A percentile compares a stretch with the other conserved stretches of the same genome.
These are phyloP conservation scores for Fusarium papillatum DNA, from an alignment of 2,329 filamentous ascomycete genomes.

Conservation along the genomic window DNA sequence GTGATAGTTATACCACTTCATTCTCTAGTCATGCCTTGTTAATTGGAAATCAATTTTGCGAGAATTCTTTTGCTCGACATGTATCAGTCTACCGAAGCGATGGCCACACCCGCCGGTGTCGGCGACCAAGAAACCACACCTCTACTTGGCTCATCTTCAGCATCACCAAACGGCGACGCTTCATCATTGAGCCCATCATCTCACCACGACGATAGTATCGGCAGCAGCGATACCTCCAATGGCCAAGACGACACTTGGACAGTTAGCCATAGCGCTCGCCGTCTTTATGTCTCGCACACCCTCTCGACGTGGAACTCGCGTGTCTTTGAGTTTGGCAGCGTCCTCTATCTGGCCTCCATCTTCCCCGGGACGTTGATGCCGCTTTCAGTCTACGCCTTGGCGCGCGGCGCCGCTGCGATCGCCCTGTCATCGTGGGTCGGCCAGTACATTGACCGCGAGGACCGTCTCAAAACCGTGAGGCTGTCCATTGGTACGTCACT, in stretches of 20 bases:
- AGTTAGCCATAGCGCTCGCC: slow-evolving; percentile 34
- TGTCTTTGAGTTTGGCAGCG: slow-evolving; percentile 73
- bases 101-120: slow-evolving; percentile 23
- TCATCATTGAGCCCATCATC: slow-evolving; percentile 6
- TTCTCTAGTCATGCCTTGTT: background rate
- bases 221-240: background rate
- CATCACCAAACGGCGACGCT: background rate
- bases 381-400: slow-evolving; percentile 77
- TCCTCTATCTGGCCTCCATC: slow-evolving; percentile 69
- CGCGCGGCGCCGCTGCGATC: slow-evolving; percentile 69
- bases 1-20: background rate
- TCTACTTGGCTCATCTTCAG: slow-evolving; percentile 16
- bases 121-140: slow-evolving; percentile 28
- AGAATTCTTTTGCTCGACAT: background rate
- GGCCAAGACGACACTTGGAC: slow-evolving; percentile 15
- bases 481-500: slow-evolving; percentile 57
- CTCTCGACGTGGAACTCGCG: slow-evolving; percentile 76
- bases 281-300: slow-evolving; percentile 71
- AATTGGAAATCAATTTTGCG: background rate
- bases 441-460: slow-evolving; percentile 66
- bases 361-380: slow-evolving; percentile 73
- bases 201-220: background rate
- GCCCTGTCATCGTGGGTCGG: slow-evolving; percentile 72
- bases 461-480: slow-evolving; percentile 65
- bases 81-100: slow-evolving; percentile 8